Base-by-base conservation (phyloP, 169 alveolate genomes). In the Eimeria acervulina region DNA sequence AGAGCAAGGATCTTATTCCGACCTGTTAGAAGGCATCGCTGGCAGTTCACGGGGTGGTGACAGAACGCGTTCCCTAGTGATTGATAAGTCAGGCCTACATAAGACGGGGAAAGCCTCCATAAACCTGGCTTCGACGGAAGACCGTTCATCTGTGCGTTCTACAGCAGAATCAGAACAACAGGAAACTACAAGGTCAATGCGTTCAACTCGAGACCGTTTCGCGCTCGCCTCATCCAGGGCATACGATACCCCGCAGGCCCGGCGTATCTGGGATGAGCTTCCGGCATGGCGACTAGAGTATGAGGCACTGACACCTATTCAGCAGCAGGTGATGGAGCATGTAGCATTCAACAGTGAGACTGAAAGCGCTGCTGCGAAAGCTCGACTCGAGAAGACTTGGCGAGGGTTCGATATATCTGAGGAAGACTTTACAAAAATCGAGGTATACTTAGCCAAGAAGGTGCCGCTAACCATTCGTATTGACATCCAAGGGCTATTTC, bases 301-400 rank as follows among this genome's bases (percentile, higher is more conserved):
- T 36, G 74, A 87, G 33, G 52, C 63, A 36, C 81, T 87, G 63
- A 87, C 93, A 38, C 59, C 83, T 8, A 87, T 87, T 87, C 93
- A 87, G 93, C 59, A 87, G 81, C 93, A 61, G 61, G 93, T 87
- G 23, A 87, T 87, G 93, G 93, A 87, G 70, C 40, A 87, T 83
- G 93, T 87, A 38, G 93, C 93, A 59, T 21, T 66, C n/a, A 63
- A 15, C 38, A 36, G 83, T 33, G 93, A 87, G n/a, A 6, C 12
- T 31, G 63, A 59, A 59, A 87, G 93, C 23, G 81, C 93, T 61
- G 93, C 78, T 38, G 93, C 93, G 42, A 87, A 61, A 28, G 61
- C 40, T 38, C 78, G 93, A 21, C 93, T 87, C 59, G 33, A 59
- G 66, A 87, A 36, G 66, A 23, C 66, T 40, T 87, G 93, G 93